Percentiles rank a stretch among this genome's conserved stretches.
Conservation (phyloP, 2,329 filamentous ascomycete genomes). For the Calonectria fujianensis region DNA sequence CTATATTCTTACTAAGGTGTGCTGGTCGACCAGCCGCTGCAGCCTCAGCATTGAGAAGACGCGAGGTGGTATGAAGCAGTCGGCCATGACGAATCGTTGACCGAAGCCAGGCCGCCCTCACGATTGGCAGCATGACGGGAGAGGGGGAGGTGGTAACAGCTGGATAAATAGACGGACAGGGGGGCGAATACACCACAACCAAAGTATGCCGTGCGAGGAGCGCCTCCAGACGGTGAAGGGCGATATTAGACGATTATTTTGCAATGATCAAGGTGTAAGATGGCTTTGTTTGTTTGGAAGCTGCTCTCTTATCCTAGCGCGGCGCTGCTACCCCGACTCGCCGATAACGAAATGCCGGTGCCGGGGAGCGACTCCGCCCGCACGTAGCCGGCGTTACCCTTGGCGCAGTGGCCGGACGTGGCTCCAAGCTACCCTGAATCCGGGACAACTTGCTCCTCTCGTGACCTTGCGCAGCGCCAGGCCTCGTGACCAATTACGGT, state of each 20-base stretch:
- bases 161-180: background rate
- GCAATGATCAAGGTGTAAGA: constrained; percentile 21
- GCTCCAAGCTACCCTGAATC: constrained; percentile 31
- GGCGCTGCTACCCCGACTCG: constrained; percentile 41
- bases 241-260: background rate
- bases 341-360: constrained; percentile 52
- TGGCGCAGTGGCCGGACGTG: constrained; percentile 28
- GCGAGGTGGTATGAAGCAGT: constrained; percentile 46
- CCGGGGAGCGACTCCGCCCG: constrained; percentile 50
- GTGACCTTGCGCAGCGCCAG: constrained; percentile 12
- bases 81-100: constrained; percentile 38
- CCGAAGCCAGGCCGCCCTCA: constrained; percentile 49
- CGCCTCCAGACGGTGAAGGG: background rate
- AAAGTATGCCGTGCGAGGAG: background rate
- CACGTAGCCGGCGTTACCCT: constrained; percentile 54
- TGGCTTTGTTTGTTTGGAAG: constrained; percentile 24
- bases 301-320: constrained; percentile 45
- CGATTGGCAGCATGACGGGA: constrained; percentile 47
- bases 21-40: constrained; percentile 52
- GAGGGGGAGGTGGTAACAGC: background rate
- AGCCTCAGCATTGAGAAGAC: constrained; percentile 51
- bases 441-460: background rate
- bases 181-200: constrained; percentile 22
- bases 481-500: constrained; percentile 16
- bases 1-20: constrained; percentile 49